These are phyloP conservation scores for Mycena epipterygia DNA, from an alignment of 768 basidiomycete genomes.

Conservation along the genomic window DNA sequence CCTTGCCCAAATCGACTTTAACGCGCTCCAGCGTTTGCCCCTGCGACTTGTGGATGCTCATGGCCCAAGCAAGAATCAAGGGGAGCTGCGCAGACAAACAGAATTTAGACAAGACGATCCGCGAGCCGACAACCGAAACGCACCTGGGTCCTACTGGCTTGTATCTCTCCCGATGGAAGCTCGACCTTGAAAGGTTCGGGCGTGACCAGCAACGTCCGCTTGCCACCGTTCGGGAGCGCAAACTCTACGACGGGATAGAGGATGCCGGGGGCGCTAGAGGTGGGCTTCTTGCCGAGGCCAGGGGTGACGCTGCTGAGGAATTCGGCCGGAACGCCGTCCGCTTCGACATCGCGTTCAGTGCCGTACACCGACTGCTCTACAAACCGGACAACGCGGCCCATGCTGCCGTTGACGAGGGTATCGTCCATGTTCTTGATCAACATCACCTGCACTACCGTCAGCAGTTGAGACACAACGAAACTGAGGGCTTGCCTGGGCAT, in stretches of 20 bases:
- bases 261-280: constrained; percentile 35
- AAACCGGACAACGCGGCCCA: constrained; percentile 89
- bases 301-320: constrained; percentile 44
- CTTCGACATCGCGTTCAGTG: constrained; percentile 54
- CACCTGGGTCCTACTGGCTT: constrained; percentile 86
- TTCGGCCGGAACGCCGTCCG: constrained; percentile 42
- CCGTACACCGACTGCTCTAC: constrained; percentile 63
- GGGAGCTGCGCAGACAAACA: constrained; percentile 68
- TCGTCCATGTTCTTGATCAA: constrained; percentile 95
- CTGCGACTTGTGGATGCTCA: constrained; percentile 99
- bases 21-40: constrained; percentile 97
- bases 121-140: constrained; percentile 31
- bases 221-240: constrained; percentile 67
- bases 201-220: constrained; percentile 68
- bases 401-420: constrained; percentile 92
- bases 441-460: constrained; percentile 78
- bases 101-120: background rate
- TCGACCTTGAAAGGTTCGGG: constrained; percentile 91
- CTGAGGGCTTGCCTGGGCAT: constrained; percentile 71
- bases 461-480: too few relatives aligned
- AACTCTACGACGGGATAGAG: constrained; percentile 85
- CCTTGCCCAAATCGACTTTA: constrained; percentile 91
- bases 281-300: constrained; percentile 41
- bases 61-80: constrained; percentile 94
- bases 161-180: constrained; percentile 85